Evolutionary conservation across 768 basidiomycete genomes (phyloP).

Genomic region (Chalciporus pseudorubinellus): DNA sequence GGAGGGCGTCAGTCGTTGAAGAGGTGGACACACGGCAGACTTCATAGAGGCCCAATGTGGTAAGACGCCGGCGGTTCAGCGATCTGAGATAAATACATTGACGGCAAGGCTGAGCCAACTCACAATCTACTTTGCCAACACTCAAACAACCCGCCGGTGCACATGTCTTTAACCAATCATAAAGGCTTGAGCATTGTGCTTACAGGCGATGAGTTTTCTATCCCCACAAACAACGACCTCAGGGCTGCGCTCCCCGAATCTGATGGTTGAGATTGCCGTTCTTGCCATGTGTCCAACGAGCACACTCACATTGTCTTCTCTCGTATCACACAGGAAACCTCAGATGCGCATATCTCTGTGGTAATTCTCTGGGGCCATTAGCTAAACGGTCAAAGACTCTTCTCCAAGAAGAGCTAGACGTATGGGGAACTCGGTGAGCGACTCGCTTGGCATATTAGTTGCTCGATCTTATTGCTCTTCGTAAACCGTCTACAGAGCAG

Average conservation of each 20-base stretch:
- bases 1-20: too few species aligned
- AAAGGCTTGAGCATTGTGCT: slow-evolving; percentile 30
- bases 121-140: slow-evolving; percentile 1
- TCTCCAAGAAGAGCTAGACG: slow-evolving; percentile 77
- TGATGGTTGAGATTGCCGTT: slow-evolving; percentile 36
- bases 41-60: slow-evolving; percentile 9
- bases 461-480: slow-evolving; percentile 2
- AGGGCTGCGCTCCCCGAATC: slow-evolving; percentile 39
- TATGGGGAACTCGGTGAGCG: slow-evolving; percentile 73
- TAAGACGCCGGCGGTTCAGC: slow-evolving; percentile 14
- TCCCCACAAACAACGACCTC: slow-evolving; percentile 54
- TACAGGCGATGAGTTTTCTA: slow-evolving; percentile 51
- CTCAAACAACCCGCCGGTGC: neutral
- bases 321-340: slow-evolving; percentile 38
- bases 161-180: slow-evolving; percentile 17
- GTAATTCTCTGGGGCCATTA: slow-evolving; percentile 89
- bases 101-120: slow-evolving; percentile 1
- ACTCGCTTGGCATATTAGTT: slow-evolving; percentile 11
- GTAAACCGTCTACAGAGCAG: slow-evolving; percentile 52
- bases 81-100: too few species aligned
- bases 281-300: neutral
- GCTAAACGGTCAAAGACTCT: slow-evolving; percentile 70
- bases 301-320: slow-evolving; percentile 14
- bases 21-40: neutral
- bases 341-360: slow-evolving; percentile 83